These are phyloP conservation scores for Ustilago loliicola DNA, from an alignment of 1,284 basidiomycete genomes.

Conservation along the genomic window DNA sequence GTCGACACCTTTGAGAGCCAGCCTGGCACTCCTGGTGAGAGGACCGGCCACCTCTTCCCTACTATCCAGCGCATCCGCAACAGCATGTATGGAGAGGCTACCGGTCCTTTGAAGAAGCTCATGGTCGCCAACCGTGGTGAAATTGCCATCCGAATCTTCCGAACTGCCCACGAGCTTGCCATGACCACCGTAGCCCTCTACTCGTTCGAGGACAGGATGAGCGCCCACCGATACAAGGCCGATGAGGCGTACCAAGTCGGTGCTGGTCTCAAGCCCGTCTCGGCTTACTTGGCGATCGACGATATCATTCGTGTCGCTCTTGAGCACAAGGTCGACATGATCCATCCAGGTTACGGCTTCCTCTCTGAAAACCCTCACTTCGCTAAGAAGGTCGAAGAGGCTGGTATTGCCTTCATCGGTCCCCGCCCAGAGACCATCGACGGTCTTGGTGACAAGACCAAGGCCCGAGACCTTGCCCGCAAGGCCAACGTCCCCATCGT, in stretches of 20 bases:
- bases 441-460: slow-evolving; percentile 97
- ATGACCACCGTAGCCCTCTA: slow-evolving; percentile 99
- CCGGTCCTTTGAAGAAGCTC: slow-evolving; percentile 64
- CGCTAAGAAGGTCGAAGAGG: slow-evolving; percentile 94
- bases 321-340: slow-evolving; percentile 99
- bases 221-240: slow-evolving; percentile 97
- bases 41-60: slow-evolving; percentile 64
- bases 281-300: slow-evolving; percentile 95
- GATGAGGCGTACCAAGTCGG: slow-evolving; percentile 99
- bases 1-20: slow-evolving; percentile 64
- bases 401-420: slow-evolving; percentile 96
- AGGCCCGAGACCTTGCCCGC: slow-evolving; percentile 75
- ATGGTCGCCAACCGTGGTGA: slow-evolving; percentile 73
- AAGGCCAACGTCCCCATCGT: slow-evolving; percentile 84
- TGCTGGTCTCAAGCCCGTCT: slow-evolving; percentile 93
- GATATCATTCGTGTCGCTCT: slow-evolving; percentile 81
- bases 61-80: slow-evolving; percentile 64
- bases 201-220: slow-evolving; percentile 95
- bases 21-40: slow-evolving; percentile 63
- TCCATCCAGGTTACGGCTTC: slow-evolving; percentile 91
- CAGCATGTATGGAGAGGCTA: slow-evolving; percentile 53
- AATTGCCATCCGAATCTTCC: slow-evolving; percentile 98
- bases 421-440: slow-evolving; percentile 97
- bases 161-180: slow-evolving; percentile 97
- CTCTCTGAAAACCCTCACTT: slow-evolving; percentile 96